phyloP scores from a whole-genome alignment of 805 yeast genomes.

The Lipomyces chichibuensis region DNA sequence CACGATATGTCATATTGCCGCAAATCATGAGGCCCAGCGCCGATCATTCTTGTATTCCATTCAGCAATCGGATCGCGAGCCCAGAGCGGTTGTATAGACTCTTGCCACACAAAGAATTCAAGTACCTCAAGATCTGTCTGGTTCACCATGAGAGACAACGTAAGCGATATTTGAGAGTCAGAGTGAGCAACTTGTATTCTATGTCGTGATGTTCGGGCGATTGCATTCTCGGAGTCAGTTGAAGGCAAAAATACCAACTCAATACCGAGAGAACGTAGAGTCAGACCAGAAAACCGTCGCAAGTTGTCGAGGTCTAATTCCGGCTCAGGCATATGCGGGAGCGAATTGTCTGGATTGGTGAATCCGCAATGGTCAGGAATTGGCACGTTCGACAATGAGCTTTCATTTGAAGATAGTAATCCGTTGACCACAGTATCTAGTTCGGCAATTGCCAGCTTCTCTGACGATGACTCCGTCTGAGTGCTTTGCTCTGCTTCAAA shows the following conservation, averaged over 20 bases:
- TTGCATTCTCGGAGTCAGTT: constrained; percentile 3
- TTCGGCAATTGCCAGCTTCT: background rate
- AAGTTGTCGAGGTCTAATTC: constrained; percentile 19
- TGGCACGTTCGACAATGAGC: background rate
- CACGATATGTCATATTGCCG: constrained; percentile 20
- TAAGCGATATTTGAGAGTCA: constrained; percentile 6
- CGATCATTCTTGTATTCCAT: constrained; percentile 7
- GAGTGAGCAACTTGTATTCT: constrained; percentile 10
- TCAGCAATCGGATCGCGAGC: constrained; percentile 7
- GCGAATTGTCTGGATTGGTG: background rate
- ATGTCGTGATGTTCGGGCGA: constrained; percentile 14
- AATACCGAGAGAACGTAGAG: constrained; percentile 3
- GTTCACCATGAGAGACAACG: constrained; percentile 19
- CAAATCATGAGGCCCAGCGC: constrained; percentile 4
- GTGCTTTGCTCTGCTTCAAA: background rate
- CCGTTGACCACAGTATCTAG: background rate
- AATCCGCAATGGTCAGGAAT: background rate
- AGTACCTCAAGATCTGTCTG: constrained; percentile 27
- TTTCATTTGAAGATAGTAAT: constrained; percentile 7
- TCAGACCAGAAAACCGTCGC: constrained; percentile 15
- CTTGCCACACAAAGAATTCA: constrained; percentile 3
- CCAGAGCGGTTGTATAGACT: constrained; percentile 22
- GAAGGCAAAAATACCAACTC: constrained; percentile 4
- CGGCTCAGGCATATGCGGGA: constrained; percentile 24
- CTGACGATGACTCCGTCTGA: background rate